Evolutionary conservation across 495 filamentous ascomycete genomes (phyloP), one percentile per base, ranked within the genome.

Genomic region (Penicillium atrosanguineum): DNA sequence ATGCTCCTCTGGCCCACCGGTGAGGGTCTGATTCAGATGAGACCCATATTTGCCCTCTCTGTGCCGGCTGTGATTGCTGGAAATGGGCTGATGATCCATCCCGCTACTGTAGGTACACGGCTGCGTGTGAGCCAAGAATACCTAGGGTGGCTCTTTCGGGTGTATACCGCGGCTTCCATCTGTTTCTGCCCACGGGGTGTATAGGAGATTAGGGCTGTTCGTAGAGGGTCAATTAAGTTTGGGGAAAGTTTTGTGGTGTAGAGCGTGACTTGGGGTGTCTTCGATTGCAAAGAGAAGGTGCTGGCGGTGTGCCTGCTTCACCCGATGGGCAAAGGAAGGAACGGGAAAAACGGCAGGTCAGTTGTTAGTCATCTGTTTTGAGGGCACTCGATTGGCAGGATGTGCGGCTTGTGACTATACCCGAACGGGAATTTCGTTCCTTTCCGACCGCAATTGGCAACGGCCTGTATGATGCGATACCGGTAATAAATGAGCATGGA

Each of bases 51-150:
- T 43, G 36, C 11, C 42, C 39, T 40, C 38, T 23, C 46, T 46
- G 50, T 53, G 42, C n/a, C 44, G 40, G 57, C 49, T 59, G 50
- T 45, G 49, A 40, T 50, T 41, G 23, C 18, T 52, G 39, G 48
- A 44, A 48, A 46, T 25, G 38, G 21, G 45, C 40, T 23, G 37
- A 21, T 25, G 41, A 44, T 29, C 40, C 31, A 51, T 60, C 48
- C 48, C 54, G 47, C 64, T 67, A 67, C 59, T 59, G 64, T 65
- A 67, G 64, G 64, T 65, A 67, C 64, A 62, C 61, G 50, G 51
- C 53, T 60, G 50, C 54, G 50, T 49, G 52, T 48, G 48, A 61
- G 62, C 61, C 61, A 62, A 67, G 62, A 56, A 36, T 11, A 9
- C 21, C 39, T 40, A 46, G 46, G 29, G 44, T 40, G 26, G 0